Conservation (phyloP, 345 rosid species). For the Sisymbrium altissimum region DNA sequence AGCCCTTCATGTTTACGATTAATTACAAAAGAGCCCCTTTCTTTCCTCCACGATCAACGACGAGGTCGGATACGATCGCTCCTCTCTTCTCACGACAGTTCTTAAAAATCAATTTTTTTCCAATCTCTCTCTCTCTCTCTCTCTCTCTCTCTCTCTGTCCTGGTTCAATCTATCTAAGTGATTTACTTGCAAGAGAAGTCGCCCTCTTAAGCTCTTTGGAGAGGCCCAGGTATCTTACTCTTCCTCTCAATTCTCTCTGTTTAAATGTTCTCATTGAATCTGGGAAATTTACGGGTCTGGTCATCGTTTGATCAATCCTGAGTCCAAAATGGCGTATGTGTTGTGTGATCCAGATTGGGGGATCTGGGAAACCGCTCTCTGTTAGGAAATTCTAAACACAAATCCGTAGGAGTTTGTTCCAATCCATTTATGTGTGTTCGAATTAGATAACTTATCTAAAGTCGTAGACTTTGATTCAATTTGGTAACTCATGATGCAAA, state of each 20-base stretch:
- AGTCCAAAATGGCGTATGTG: not conserved
- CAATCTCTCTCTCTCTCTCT: too few relatives aligned
- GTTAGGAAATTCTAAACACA: not conserved
- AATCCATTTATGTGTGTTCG: too few relatives aligned
- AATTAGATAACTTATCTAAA: not conserved
- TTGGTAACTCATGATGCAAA: not conserved
- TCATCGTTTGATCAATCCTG: not conserved
- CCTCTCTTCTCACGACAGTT: not conserved
- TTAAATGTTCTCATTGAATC: constrained; percentile 21
- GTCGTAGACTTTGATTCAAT: constrained; percentile 10
- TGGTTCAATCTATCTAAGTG: constrained; percentile 2
- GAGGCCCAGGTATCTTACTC: constrained; percentile 29
- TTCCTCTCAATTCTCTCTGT: constrained; percentile 6
- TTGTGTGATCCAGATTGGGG: constrained; percentile 15
- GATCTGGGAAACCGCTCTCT: constrained; percentile 15
- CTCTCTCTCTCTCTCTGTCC: too few relatives aligned
- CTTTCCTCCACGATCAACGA: constrained; percentile 29
- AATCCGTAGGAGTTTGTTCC: not conserved
- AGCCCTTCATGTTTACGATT: not conserved
- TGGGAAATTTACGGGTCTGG: not conserved
- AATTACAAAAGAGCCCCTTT: constrained; percentile 2
- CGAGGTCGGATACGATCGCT: constrained; percentile 29
- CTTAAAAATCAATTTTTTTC: not conserved
- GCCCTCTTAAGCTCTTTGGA: not conserved
- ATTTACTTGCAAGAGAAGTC: constrained; percentile 6